Conservation (phyloP, 2,329 filamentous ascomycete genomes). For the Colletotrichum zoysiae region DNA sequence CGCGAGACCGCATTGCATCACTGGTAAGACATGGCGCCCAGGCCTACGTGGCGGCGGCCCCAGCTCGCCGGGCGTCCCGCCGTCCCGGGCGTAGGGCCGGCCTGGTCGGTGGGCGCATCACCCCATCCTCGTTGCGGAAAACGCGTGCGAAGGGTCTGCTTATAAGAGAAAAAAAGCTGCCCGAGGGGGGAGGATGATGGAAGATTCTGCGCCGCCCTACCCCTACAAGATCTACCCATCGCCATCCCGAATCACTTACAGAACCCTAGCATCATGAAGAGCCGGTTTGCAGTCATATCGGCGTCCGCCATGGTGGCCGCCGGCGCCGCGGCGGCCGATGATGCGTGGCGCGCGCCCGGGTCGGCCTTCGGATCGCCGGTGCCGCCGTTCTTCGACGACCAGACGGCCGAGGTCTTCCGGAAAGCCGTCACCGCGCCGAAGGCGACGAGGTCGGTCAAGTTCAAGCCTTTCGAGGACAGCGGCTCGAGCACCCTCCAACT, state of each 20-base stretch:
- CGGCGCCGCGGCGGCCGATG: neutral
- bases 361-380: neutral
- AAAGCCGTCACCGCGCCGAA: slow-evolving; percentile 3
- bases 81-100: neutral
- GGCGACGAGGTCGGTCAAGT: slow-evolving; percentile 4
- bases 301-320: neutral
- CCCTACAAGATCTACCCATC: too few species aligned
- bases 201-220: accelerated
- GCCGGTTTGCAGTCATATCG: neutral
- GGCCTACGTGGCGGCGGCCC: slow-evolving; percentile 1
- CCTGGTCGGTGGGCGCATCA: neutral
- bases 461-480: neutral
- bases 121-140: neutral
- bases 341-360: neutral
- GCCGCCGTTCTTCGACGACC: neutral
- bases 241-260: neutral
- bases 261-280: neutral
- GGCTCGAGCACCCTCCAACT: neutral
- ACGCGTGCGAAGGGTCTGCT: too few species aligned
- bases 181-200: too few species aligned
- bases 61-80: too few species aligned
- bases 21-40: slow-evolving; percentile 6
- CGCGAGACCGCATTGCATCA: neutral
- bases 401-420: slow-evolving; percentile 3
- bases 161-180: neutral